These are phyloP conservation scores for Pyronema domesticum DNA, from an alignment of 495 filamentous ascomycete species.

Conservation along the genomic window DNA sequence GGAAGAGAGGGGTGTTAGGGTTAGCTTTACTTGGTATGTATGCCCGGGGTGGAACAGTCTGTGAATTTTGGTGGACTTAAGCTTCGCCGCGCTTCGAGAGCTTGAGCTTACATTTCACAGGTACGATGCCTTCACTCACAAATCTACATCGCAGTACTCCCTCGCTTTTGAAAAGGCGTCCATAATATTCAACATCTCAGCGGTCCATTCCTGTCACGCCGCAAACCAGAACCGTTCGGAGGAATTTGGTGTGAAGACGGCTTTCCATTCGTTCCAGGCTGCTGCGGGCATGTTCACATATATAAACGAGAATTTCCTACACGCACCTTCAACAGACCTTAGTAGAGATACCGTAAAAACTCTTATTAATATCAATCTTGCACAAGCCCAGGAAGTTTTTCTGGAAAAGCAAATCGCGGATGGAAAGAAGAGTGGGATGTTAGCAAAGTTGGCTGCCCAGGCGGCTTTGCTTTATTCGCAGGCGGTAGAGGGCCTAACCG, in stretches of 20 bases:
- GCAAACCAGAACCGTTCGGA: slow-evolving; percentile 83
- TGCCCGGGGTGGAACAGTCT: neutral
- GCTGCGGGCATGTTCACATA: slow-evolving; percentile 99
- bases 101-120: slow-evolving; percentile 29
- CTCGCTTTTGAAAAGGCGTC: slow-evolving; percentile 96
- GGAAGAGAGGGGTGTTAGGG: slow-evolving; percentile 97
- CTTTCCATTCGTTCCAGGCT: slow-evolving; percentile 96
- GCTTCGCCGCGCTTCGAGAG: neutral
- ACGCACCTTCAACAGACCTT: slow-evolving; percentile 85
- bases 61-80: neutral
- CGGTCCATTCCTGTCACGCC: slow-evolving; percentile 88
- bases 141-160: slow-evolving; percentile 85
- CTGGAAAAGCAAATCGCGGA: slow-evolving; percentile 90
- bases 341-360: slow-evolving; percentile 92
- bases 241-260: slow-evolving; percentile 81
- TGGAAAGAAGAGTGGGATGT: slow-evolving; percentile 75
- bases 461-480: slow-evolving; percentile 75
- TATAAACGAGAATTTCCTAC: slow-evolving; percentile 97
- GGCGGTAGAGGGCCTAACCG: slow-evolving; percentile 72
- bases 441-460: slow-evolving; percentile 86
- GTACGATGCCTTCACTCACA: slow-evolving; percentile 98
- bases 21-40: slow-evolving; percentile 87
- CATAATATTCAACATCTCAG: slow-evolving; percentile 98
- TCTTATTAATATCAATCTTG: slow-evolving; percentile 78
- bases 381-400: slow-evolving; percentile 92